A percentile compares a stretch with the other conserved stretches of the same genome.
These are phyloP conservation scores for Diplocarpon rosae DNA, from an alignment of 2,329 filamentous ascomycete species.

Conservation along the genomic window DNA sequence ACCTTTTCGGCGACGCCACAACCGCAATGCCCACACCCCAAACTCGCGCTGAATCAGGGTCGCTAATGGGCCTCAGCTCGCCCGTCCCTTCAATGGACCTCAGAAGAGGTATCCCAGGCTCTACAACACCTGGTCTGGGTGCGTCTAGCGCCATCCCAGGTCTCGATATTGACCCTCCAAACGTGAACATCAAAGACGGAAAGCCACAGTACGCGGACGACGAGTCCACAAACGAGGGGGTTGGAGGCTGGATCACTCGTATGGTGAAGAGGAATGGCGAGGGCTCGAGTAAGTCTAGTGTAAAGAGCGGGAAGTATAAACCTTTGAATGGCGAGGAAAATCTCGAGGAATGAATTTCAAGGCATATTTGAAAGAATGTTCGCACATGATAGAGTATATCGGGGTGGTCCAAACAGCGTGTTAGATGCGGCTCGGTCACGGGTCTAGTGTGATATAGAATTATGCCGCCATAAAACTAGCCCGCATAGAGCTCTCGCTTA, in stretches of 20 bases:
- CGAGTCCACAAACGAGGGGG: slow-evolving; percentile 35
- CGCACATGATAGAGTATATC: too few relatives aligned
- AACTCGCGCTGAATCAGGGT: slow-evolving; percentile 68
- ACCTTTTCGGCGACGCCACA: slow-evolving; percentile 85
- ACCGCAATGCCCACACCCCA: slow-evolving; percentile 72
- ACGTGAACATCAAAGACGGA: slow-evolving; percentile 41
- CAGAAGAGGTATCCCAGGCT: slow-evolving; percentile 37
- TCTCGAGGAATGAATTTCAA: not conserved
- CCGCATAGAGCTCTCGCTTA: not conserved
- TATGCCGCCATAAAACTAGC: not conserved
- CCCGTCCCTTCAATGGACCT: slow-evolving; percentile 69
- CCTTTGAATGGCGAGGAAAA: slow-evolving; percentile 35
- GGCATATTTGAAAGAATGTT: too few relatives aligned
- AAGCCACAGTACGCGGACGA: slow-evolving; percentile 33
- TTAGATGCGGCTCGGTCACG: not conserved
- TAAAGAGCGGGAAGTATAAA: slow-evolving; percentile 23
- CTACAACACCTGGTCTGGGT: slow-evolving; percentile 32
- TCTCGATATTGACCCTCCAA: slow-evolving; percentile 70
- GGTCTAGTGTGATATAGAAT: not conserved
- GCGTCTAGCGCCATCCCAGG: slow-evolving; percentile 64
- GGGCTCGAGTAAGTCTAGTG: slow-evolving; percentile 20
- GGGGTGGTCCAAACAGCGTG: too few relatives aligned
- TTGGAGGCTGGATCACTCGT: slow-evolving; percentile 59
- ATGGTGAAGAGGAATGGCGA: slow-evolving; percentile 46
- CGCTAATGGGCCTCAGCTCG: slow-evolving; percentile 67